A percentile compares a stretch with the other conserved stretches of the same genome.
phyloP scores from a whole-genome alignment of 352 stramenopile genomes.

The Bremia lactucae region DNA sequence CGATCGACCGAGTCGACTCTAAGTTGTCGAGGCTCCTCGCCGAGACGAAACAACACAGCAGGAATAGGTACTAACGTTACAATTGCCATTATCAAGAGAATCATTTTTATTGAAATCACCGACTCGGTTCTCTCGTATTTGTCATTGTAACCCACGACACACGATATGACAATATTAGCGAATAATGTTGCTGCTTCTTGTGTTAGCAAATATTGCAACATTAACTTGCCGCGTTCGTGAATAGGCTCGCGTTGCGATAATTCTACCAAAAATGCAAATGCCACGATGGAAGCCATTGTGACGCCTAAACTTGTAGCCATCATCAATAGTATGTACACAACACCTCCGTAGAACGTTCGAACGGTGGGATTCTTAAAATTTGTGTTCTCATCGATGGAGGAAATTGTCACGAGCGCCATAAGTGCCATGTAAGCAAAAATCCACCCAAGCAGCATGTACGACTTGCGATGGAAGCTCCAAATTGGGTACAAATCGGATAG shows the following conservation, averaged over 20 bases:
- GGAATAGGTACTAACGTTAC: conserved; percentile 55
- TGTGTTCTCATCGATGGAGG: conserved; percentile 41
- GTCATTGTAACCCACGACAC: conserved; percentile 32
- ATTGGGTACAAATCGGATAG: conserved; percentile 76
- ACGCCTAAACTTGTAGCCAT: conserved; percentile 56
- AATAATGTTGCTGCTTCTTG: conserved; percentile 37
- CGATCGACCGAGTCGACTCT: conserved; percentile 62
- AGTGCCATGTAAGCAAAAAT: conserved; percentile 56
- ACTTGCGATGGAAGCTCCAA: conserved; percentile 63
- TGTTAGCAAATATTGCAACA: conserved; percentile 62
- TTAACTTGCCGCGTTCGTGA: conserved; percentile 48
- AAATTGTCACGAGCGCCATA: conserved; percentile 54
- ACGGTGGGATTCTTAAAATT: conserved; percentile 29
- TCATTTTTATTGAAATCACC: conserved; percentile 52
- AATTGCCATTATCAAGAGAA: conserved; percentile 60
- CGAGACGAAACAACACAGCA: conserved; percentile 46
- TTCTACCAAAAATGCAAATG: conserved; percentile 61
- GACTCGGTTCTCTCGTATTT: conserved; percentile 22
- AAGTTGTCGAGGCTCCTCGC: conserved; percentile 60
- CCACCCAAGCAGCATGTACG: conserved; percentile 69
- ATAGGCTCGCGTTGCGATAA: conserved; percentile 69
- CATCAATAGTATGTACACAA: conserved; percentile 64
- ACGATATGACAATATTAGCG: conserved; percentile 26
- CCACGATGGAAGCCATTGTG: conserved; percentile 42
- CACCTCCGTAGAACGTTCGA: conserved; percentile 39